Evolutionary conservation across 2,329 filamentous ascomycete species (phyloP), one percentile per base, ranked within the genome.

Genomic region (Dothidotthia symphoricarpi): DNA sequence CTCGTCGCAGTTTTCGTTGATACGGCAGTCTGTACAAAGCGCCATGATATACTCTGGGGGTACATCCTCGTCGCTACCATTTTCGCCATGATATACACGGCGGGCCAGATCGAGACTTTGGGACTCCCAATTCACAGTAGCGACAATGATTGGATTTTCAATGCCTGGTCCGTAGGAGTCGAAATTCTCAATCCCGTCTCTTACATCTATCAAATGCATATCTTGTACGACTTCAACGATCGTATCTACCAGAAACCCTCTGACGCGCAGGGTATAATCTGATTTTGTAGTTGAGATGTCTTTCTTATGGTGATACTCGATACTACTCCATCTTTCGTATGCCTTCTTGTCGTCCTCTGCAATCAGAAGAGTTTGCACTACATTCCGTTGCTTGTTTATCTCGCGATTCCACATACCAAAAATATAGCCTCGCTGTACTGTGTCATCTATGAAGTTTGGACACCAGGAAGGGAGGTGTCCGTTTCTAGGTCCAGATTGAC

Each of bases 391-490:
- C n/a, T n/a, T n/a, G n/a, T n/a, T n/a, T n/a, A n/a, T n/a, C n/a
- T n/a, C n/a, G n/a, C n/a, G n/a, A n/a, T n/a, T n/a, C n/a, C n/a
- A n/a, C n/a, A n/a, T n/a, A n/a, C n/a, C n/a, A n/a, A n/a, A n/a
- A n/a, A n/a, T n/a, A n/a, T n/a, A n/a, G n/a, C n/a, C n/a, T n/a
- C n/a, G n/a, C n/a, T 29, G 6, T 9, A 27, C 5, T 6, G 24
- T 15, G 4, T 12, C 24, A 30, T 13, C 33, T 30, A 16, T 15
- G 16, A 34, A 19, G 11, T 40, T 27, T 1, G 30, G 33, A 26
- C 41, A 44, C 36, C 36, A 44, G 2, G 41, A 40, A 4, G 41
- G 36, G 5, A 40, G n/a, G 5, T 24, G 2, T 7, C 22, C 2
- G 6, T 16, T 19, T 9, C 17, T 16, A 3, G 15, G 16, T 1